A percentile compares a stretch with the other conserved stretches of the same genome.
These are phyloP conservation scores for Colletotrichum gloeosporioides DNA, from an alignment of 2,329 filamentous ascomycete species.

Conservation along the genomic window DNA sequence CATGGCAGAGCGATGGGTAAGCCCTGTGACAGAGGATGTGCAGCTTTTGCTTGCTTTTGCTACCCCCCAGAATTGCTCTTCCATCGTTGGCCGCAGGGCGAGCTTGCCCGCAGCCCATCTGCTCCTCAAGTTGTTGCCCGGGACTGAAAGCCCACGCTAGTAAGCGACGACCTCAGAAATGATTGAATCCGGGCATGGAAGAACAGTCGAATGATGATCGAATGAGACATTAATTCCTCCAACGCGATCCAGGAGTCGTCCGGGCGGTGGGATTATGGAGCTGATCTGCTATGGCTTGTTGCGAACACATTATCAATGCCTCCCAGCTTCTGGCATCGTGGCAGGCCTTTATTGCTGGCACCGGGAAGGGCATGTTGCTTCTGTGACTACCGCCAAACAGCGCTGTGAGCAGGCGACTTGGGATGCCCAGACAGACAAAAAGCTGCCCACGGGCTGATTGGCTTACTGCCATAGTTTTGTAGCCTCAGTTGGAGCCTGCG, in stretches of 20 bases:
- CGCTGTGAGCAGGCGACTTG: not conserved
- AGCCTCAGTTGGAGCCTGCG: not conserved
- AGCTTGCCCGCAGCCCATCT: not conserved
- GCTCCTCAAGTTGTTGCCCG: not conserved
- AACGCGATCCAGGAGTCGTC: not conserved
- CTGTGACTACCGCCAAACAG: conserved; percentile 5
- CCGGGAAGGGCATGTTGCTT: not conserved
- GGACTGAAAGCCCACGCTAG: not conserved
- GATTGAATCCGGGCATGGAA: conserved; percentile 10
- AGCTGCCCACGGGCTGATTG: not conserved
- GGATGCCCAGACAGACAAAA: not conserved
- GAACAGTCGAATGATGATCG: conserved; percentile 10
- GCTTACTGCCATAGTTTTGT: not conserved
- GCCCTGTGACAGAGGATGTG: not conserved
- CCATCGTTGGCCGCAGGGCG: not conserved
- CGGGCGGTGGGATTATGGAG: not conserved
- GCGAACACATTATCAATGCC: not conserved
- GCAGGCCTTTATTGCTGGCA: not conserved
- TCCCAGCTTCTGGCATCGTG: not conserved
- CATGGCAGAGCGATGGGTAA: not conserved
- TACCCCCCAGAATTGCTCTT: not conserved
- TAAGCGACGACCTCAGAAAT: not conserved
- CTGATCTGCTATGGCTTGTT: not conserved
- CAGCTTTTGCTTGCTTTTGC: not conserved
- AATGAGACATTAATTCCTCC: conserved; percentile 13